Evolutionary conservation across 495 filamentous ascomycete species (phyloP).

Genomic region (Penicillium flavigenum): DNA sequence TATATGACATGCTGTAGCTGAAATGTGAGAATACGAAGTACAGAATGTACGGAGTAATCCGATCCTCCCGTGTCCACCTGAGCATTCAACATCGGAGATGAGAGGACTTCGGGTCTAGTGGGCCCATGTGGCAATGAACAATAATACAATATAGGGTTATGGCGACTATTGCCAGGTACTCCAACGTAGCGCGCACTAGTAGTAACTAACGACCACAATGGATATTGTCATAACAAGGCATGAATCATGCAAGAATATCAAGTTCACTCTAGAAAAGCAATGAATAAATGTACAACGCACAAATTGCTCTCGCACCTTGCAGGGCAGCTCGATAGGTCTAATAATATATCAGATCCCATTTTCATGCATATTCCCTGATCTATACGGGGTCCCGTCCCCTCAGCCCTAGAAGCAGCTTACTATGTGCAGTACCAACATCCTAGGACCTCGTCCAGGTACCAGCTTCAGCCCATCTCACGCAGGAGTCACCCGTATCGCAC

Average conservation of each 20-base stretch:
- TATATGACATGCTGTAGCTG: not conserved
- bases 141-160: slow-evolving; percentile 7
- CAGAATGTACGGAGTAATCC: not conserved
- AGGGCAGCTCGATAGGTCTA: not conserved
- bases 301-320: not conserved
- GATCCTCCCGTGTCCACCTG: not conserved
- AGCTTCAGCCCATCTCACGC: not conserved
- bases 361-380: not conserved
- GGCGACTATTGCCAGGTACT: not conserved
- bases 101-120: not conserved
- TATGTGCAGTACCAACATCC: not conserved
- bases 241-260: not conserved
- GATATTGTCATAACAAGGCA: not conserved
- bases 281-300: not conserved
- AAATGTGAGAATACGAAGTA: not conserved
- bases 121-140: slow-evolving; percentile 1
- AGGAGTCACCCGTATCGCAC: slow-evolving; percentile 1
- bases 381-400: not conserved
- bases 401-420: slow-evolving; percentile 4
- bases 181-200: not conserved
- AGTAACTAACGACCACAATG: slow-evolving; percentile 5
- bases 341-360: not conserved
- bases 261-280: not conserved
- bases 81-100: slow-evolving; percentile 4
- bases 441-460: not conserved